These are phyloP conservation scores for Bipolaris oryzae DNA, from an alignment of 2,329 filamentous ascomycete genomes.

Conservation along the genomic window DNA sequence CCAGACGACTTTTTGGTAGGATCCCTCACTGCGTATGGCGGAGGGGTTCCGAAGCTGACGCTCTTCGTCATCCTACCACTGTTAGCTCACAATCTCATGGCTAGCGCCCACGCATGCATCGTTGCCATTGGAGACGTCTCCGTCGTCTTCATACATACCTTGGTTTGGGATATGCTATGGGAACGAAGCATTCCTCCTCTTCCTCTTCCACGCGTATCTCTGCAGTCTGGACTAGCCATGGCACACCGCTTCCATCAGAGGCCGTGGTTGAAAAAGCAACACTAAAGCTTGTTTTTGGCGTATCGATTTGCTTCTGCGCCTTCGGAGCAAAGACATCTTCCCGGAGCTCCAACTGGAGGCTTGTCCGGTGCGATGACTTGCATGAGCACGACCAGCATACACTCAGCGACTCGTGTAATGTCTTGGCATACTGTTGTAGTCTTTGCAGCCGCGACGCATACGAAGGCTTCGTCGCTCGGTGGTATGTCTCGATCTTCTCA, in stretches of 20 bases:
- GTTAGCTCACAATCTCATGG: conserved; percentile 12
- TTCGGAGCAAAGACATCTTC: conserved; percentile 31
- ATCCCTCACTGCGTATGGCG: conserved; percentile 40
- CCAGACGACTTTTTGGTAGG: conserved; percentile 16
- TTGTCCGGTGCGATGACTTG: conserved; percentile 40
- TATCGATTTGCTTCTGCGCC: conserved; percentile 16
- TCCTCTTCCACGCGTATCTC: conserved; percentile 43
- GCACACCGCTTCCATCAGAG: conserved; percentile 13
- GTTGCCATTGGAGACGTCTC: neutral
- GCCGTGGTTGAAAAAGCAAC: conserved; percentile 39
- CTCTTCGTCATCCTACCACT: conserved; percentile 34
- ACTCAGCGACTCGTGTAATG: conserved; percentile 37
- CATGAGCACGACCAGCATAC: conserved; percentile 45
- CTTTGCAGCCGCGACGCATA: conserved; percentile 42
- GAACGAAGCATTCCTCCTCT: conserved; percentile 23
- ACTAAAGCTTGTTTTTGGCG: conserved; percentile 39
- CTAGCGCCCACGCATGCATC: neutral
- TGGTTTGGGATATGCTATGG: conserved; percentile 23
- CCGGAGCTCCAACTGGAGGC: conserved; percentile 43
- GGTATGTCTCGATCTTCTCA: conserved; percentile 45
- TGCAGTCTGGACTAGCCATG: conserved; percentile 44
- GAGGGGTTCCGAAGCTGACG: conserved; percentile 44
- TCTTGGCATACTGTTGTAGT: conserved; percentile 44
- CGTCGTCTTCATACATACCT: conserved; percentile 22
- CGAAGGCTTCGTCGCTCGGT: conserved; percentile 43